Percentiles rank a stretch among this genome's conserved stretches.
These are phyloP conservation scores for Fusarium transvaalense DNA, from an alignment of 2,329 filamentous ascomycete species.

Conservation along the genomic window DNA sequence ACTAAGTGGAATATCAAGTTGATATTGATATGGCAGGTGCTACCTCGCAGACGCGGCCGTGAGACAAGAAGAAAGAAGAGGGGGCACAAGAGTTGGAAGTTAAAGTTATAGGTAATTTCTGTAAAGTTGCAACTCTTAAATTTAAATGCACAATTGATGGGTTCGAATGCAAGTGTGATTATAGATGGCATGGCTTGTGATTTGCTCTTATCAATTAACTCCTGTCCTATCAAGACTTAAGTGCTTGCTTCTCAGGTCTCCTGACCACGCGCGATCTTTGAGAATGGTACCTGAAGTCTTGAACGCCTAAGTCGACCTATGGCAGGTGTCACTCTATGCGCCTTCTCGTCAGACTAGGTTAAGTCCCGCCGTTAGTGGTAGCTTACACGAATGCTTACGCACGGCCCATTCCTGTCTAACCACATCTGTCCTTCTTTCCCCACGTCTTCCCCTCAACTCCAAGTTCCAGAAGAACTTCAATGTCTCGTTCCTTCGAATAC, in stretches of 20 bases:
- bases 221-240: slow-evolving; percentile 20
- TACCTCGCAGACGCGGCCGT: neutral
- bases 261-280: slow-evolving; percentile 1
- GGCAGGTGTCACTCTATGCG: slow-evolving; percentile 9
- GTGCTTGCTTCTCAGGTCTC: slow-evolving; percentile 17
- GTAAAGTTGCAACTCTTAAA: neutral
- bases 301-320: slow-evolving; percentile 6
- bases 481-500: slow-evolving; percentile 14
- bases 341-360: slow-evolving; percentile 20
- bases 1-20: neutral
- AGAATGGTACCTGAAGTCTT: neutral
- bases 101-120: neutral
- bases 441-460: slow-evolving; percentile 43
- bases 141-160: neutral
- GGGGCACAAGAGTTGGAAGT: neutral
- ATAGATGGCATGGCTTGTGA: neutral
- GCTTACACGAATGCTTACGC: slow-evolving; percentile 17
- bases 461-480: slow-evolving; percentile 35
- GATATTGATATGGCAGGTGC: neutral
- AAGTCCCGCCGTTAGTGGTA: slow-evolving; percentile 22
- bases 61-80: slow-evolving; percentile 1
- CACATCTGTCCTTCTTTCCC: slow-evolving; percentile 12
- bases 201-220: slow-evolving; percentile 3
- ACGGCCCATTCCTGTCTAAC: slow-evolving; percentile 15
- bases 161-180: neutral